Conservation (phyloP, 805 yeast genomes). For the Pichia deserticola region DNA sequence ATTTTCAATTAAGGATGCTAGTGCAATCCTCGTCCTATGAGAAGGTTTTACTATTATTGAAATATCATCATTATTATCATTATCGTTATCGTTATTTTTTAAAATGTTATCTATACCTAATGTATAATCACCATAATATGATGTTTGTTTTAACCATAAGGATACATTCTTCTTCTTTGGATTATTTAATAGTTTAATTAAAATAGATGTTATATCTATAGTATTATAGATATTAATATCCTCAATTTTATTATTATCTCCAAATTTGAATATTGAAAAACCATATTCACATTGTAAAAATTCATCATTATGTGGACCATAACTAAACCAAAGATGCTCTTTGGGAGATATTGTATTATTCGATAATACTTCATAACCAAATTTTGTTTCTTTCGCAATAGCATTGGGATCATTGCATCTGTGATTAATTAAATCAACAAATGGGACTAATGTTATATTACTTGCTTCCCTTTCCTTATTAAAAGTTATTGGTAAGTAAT, state of each 20-base stretch:
- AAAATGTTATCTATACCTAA: constrained; percentile 29
- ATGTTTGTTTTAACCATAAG: constrained; percentile 35
- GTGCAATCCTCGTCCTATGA: constrained; percentile 68
- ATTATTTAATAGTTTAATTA: not conserved
- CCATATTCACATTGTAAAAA: constrained; percentile 85
- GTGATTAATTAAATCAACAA: constrained; percentile 84
- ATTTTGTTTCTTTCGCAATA: constrained; percentile 35
- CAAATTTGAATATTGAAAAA: constrained; percentile 49
- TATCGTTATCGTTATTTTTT: not conserved
- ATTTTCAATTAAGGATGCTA: constrained; percentile 46
- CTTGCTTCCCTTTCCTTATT: constrained; percentile 32
- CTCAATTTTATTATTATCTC: constrained; percentile 45
- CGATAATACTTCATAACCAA: constrained; percentile 48
- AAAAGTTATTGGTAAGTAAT: constrained; percentile 29
- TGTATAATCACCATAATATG: constrained; percentile 72
- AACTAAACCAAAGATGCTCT: constrained; percentile 58
- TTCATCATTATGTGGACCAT: constrained; percentile 86
- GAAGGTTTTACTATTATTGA: constrained; percentile 36
- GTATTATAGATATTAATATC: constrained; percentile 1
- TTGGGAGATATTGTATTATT: constrained; percentile 24
- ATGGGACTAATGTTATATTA: constrained; percentile 87
- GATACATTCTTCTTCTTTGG: constrained; percentile 2
- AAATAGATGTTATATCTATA: constrained; percentile 11
- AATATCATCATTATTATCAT: not conserved
- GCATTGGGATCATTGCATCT: constrained; percentile 40